Conservation (phyloP, 352 stramenopile species). For the Globisporangium canariense region DNA sequence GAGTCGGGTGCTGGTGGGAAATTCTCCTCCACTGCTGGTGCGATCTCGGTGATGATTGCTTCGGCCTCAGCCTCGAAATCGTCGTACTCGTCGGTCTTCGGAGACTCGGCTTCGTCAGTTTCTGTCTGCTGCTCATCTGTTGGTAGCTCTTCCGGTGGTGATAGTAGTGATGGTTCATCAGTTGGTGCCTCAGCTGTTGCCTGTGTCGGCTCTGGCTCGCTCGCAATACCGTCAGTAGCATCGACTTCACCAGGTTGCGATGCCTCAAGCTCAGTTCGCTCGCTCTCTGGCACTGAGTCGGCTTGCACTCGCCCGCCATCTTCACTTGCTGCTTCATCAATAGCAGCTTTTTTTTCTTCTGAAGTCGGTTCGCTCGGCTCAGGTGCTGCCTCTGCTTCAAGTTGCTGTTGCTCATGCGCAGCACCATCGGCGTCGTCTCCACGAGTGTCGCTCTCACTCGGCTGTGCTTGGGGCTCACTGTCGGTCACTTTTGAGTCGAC, state of each 20-base stretch:
- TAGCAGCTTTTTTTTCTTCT: background rate
- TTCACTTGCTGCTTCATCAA: background rate
- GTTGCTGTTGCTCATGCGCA: background rate
- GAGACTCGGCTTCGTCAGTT: background rate
- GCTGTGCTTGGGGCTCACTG: background rate
- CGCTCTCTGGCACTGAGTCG: background rate
- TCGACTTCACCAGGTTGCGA: background rate
- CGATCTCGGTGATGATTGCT: background rate
- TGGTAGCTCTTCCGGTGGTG: background rate
- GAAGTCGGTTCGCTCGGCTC: background rate
- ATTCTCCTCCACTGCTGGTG: background rate
- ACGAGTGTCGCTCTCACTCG: background rate
- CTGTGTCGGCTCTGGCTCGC: background rate
- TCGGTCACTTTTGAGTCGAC: background rate
- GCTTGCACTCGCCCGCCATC: background rate
- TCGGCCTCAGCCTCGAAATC: conserved; percentile 10
- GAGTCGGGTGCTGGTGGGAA: background rate
- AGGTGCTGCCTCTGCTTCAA: background rate
- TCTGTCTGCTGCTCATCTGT: background rate
- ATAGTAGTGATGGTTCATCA: background rate
- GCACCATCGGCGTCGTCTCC: background rate
- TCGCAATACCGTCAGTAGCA: background rate
- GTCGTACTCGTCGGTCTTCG: conserved; percentile 6
- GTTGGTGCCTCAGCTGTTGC: background rate
- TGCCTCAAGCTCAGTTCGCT: background rate